Base-by-base conservation (phyloP, 2,329 filamentous ascomycete genomes). In the Epichloe sp. region DNA sequence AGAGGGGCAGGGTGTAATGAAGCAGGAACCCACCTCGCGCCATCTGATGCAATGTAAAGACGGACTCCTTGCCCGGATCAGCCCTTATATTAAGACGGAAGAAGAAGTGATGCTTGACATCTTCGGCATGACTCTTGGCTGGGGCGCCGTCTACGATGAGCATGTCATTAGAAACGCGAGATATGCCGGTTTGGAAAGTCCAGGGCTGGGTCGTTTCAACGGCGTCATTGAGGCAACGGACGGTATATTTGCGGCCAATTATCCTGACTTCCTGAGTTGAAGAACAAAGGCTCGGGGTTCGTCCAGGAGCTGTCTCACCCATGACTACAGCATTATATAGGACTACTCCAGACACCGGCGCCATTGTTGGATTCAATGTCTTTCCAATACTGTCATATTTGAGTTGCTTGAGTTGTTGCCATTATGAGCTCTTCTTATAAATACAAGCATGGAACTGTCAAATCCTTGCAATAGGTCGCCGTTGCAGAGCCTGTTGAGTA, bases 171-270 rank as follows among this genome's bases (percentile, higher is more conserved):
- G 57, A 0, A 65, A 67, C 12, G 68, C 71, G 11, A 42, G 52
- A 19, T 49, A 49, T 7, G 71, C 73, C 49, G 69, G 68, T 10
- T 56, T 68, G 26, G 56, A 60, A 2, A 21, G 41, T 2, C 67
- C 68, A 0, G 71, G 70, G n/a, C 35, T 48, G 8, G 69, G 67
- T 2, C 70, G 70, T 19, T 73, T 73, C 57, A 66, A 62, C 14
- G 71, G 71, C 5, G 59, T 54, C 11, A 57, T 70, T 21, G 54
- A 60, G 36, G 38, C 44, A n/a, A 50, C 48, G 48, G 35, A 51
- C 51, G 45, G 49, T 42, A 50, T 38, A 49, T 54, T 52, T 19
- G 21, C 2, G 15, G 26, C 21, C 8, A 31, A 2, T 36, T 34
- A 42, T 37, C 41, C 12, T 8, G 38, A 43, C 7, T 19, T 7